These are phyloP conservation scores for Botrytis elliptica DNA, from an alignment of 2,329 filamentous ascomycete genomes.

Conservation along the genomic window DNA sequence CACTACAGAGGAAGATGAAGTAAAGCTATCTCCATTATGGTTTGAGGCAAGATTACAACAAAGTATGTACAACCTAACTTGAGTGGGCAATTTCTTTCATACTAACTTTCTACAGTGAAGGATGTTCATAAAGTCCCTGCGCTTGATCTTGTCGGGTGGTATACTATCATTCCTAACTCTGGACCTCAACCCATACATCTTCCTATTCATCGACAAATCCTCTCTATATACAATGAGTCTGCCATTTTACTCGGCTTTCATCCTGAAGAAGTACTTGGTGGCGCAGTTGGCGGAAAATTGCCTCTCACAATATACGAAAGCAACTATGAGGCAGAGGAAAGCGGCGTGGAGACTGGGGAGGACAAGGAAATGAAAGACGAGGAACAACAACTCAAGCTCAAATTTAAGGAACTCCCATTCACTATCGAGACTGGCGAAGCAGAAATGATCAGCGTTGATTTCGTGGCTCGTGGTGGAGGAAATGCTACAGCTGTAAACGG, in stretches of 20 bases:
- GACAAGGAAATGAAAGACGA: constrained; percentile 72
- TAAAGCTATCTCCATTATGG: constrained; percentile 66
- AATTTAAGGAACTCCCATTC: constrained; percentile 81
- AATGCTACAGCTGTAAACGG: constrained; percentile 65
- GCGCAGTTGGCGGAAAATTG: constrained; percentile 71
- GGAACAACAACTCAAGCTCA: constrained; percentile 56
- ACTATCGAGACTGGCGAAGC: constrained; percentile 91
- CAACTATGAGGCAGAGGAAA: constrained; percentile 68
- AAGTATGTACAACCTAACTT: constrained; percentile 55
- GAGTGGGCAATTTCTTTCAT: not conserved
- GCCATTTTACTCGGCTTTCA: constrained; percentile 86
- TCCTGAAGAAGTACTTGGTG: constrained; percentile 55
- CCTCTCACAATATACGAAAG: constrained; percentile 91
- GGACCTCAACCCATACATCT: constrained; percentile 69
- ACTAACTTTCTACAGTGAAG: constrained; percentile 59
- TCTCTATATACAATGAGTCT: constrained; percentile 75
- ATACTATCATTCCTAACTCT: constrained; percentile 69
- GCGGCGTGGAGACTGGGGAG: constrained; percentile 51
- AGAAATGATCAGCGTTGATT: constrained; percentile 97
- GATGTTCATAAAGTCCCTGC: constrained; percentile 81
- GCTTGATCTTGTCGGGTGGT: constrained; percentile 90
- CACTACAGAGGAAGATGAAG: constrained; percentile 50
- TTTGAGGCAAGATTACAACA: constrained; percentile 79
- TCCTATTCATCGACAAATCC: constrained; percentile 74
- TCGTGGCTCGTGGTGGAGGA: constrained; percentile 79